These are phyloP conservation scores for Colletotrichum sidae DNA, from an alignment of 2,329 filamentous ascomycete species.

Conservation along the genomic window DNA sequence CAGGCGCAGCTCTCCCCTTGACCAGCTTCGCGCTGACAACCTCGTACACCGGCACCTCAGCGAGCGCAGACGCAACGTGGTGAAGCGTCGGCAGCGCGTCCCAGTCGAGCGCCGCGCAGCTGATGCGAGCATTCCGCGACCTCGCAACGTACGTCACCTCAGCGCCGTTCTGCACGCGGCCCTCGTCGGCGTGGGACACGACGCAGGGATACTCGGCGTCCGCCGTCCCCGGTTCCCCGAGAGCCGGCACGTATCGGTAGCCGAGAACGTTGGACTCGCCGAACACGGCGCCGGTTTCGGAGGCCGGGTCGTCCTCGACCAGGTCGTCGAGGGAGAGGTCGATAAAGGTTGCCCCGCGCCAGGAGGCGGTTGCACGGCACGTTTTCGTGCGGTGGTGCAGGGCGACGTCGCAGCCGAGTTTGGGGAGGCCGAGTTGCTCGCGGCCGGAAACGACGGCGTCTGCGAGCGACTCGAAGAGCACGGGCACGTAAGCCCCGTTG, in stretches of 20 bases:
- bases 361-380: conserved; percentile 53
- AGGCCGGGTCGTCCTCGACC: conserved; percentile 41
- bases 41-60: conserved; percentile 67
- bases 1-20: conserved; percentile 64
- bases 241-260: conserved; percentile 68
- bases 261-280: conserved; percentile 56
- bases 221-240: conserved; percentile 60
- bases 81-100: conserved; percentile 69
- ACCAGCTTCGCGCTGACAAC: conserved; percentile 67
- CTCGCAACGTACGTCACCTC: conserved; percentile 46
- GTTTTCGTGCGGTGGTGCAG: conserved; percentile 47
- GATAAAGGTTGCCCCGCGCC: conserved; percentile 55
- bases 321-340: conserved; percentile 51
- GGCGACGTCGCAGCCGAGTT: conserved; percentile 65
- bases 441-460: conserved; percentile 71
- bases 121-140: conserved; percentile 55
- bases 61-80: conserved; percentile 63
- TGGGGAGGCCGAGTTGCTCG: conserved; percentile 73
- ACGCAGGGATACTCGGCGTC: conserved; percentile 65
- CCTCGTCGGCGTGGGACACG: conserved; percentile 49
- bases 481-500: conserved; percentile 64
- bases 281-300: conserved; percentile 40
- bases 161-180: conserved; percentile 42
- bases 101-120: conserved; percentile 63
- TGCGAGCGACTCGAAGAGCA: conserved; percentile 68